Evolutionary conservation across 805 yeast species (phyloP).

Genomic region (Clavispora phyllophila): DNA sequence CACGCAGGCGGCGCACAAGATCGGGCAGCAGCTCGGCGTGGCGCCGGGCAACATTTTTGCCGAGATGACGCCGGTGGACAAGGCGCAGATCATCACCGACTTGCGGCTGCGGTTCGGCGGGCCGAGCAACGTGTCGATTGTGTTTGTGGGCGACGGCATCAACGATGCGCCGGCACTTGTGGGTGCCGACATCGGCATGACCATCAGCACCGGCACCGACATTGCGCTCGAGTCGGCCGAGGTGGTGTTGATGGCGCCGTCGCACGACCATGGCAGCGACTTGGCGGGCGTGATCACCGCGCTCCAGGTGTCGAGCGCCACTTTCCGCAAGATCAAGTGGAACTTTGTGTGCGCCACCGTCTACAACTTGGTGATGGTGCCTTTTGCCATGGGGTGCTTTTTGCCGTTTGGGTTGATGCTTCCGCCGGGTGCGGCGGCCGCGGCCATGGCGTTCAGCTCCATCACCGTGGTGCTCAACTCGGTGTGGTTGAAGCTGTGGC

Average conservation of each 20-base stretch:
- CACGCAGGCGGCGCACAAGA: constrained; percentile 50
- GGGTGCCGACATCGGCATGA: constrained; percentile 82
- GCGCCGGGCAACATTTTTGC: constrained; percentile 61
- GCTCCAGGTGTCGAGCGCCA: constrained; percentile 60
- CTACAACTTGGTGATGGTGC: constrained; percentile 81
- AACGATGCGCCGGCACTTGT: constrained; percentile 97
- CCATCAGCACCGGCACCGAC: constrained; percentile 90
- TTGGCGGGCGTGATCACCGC: constrained; percentile 55
- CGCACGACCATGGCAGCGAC: constrained; percentile 20
- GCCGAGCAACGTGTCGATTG: constrained; percentile 42
- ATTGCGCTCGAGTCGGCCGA: constrained; percentile 97
- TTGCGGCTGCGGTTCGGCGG: constrained; percentile 45
- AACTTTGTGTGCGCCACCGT: constrained; percentile 86
- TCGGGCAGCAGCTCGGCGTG: constrained; percentile 68
- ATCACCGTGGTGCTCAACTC: constrained; percentile 84
- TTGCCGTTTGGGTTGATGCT: constrained; percentile 69
- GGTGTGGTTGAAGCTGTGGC: constrained; percentile 65
- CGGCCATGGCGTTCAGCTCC: constrained; percentile 91
- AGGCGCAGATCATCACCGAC: constrained; percentile 59
- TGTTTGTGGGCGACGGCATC: constrained; percentile 96
- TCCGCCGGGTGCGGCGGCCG: constrained; percentile 86
- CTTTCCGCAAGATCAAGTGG: constrained; percentile 68
- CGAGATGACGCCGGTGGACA: constrained; percentile 71
- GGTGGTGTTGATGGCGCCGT: constrained; percentile 59
- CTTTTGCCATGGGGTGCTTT: constrained; percentile 91